A percentile compares a stretch with the other conserved stretches of the same genome.
Evolutionary conservation across 345 rosid genomes (phyloP).

Genomic region (Lagerstroemia speciosa): DNA sequence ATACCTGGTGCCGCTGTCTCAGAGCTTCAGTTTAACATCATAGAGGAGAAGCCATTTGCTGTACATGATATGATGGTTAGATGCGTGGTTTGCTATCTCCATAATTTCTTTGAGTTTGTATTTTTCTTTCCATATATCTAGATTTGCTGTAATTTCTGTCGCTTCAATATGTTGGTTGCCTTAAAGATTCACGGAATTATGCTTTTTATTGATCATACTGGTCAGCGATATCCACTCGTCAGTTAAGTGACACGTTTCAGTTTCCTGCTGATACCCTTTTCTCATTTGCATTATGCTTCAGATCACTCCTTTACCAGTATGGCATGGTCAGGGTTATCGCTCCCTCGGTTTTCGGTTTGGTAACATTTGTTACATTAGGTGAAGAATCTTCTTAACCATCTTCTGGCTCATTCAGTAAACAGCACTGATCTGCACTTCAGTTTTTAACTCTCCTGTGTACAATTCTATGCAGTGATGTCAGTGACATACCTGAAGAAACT

Average conservation of each 20-base stretch:
- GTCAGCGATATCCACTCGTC: background rate
- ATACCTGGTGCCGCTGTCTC: constrained; percentile 91
- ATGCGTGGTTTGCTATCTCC: background rate
- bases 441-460: background rate
- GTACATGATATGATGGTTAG: constrained; percentile 67
- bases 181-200: background rate
- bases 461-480: constrained; percentile 62
- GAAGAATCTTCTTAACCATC: background rate
- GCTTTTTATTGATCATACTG: background rate
- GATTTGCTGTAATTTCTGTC: background rate
- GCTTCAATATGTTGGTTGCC: background rate
- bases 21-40: constrained; percentile 62
- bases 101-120: background rate
- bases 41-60: constrained; percentile 64
- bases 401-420: background rate
- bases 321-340: constrained; percentile 82
- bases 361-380: constrained; percentile 81
- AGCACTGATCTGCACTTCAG: background rate
- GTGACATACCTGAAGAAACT: constrained; percentile 86
- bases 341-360: constrained; percentile 94
- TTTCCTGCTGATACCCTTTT: background rate
- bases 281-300: constrained; percentile 23
- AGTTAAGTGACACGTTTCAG: background rate
- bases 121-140: background rate
- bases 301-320: constrained; percentile 83